Percentiles rank a stretch among this genome's conserved stretches.
These are phyloP conservation scores for Fraxinus ornus DNA, from an alignment of 305 asterid genomes.

Conservation along the genomic window DNA sequence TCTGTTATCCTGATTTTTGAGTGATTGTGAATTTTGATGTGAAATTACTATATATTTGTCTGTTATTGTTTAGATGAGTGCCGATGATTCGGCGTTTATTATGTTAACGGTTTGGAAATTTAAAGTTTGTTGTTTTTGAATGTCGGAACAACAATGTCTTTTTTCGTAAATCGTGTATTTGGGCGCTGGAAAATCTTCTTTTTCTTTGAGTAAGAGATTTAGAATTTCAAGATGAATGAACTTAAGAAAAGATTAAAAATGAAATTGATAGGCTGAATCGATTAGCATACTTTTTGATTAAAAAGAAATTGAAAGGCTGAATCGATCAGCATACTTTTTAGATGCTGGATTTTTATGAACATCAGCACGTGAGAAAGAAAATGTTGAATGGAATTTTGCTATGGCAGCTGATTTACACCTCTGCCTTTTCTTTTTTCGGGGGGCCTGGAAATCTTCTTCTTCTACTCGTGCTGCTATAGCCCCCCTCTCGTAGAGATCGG, in stretches of 20 bases:
- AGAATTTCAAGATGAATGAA: slow-evolving; percentile 18
- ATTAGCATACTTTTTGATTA: not conserved
- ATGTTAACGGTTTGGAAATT: slow-evolving; percentile 21
- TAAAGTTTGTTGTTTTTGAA: slow-evolving; percentile 17
- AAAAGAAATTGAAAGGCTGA: slow-evolving; percentile 9
- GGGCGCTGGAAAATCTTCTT: not conserved
- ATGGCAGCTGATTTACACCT: slow-evolving; percentile 4
- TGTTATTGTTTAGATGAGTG: slow-evolving; percentile 20
- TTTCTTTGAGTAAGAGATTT: slow-evolving; percentile 18
- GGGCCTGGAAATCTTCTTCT: not conserved
- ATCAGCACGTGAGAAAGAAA: not conserved
- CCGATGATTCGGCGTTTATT: slow-evolving; percentile 23
- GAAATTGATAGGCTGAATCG: slow-evolving; percentile 12
- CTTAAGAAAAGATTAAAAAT: not conserved
- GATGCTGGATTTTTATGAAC: not conserved
- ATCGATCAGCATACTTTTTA: not conserved
- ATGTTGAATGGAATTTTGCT: slow-evolving; percentile 2
- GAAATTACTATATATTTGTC: slow-evolving; percentile 2
- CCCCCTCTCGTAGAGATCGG: not conserved
- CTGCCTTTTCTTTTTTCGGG: not conserved
- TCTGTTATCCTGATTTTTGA: not conserved
- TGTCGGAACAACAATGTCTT: slow-evolving; percentile 18
- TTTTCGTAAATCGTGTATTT: slow-evolving; percentile 16
- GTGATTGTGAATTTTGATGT: slow-evolving; percentile 7
- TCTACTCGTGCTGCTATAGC: not conserved